Evolutionary conservation across 2,329 filamentous ascomycete genomes (phyloP), one percentile per base, ranked within the genome.

Genomic region (Aspergillus neotritici): DNA sequence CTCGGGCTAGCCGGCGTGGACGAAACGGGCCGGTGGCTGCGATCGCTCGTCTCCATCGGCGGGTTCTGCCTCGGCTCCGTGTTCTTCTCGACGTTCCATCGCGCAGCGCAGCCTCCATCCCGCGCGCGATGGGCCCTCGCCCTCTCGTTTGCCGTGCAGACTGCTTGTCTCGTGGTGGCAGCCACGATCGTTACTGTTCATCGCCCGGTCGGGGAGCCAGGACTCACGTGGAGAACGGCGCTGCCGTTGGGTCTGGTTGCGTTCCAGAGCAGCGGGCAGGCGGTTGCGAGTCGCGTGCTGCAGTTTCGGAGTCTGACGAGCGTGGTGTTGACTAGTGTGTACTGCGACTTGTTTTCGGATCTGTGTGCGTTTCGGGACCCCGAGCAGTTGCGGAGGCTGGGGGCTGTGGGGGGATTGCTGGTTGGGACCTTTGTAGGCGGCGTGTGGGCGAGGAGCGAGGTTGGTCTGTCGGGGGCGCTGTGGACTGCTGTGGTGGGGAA

Each of bases 251-350:
- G 77, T 1, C 68, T 87, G 6, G 74, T 89, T 5, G 83, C 84
- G 2, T 87, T 91, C 55, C 86, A 91, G 68, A 83, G 80, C 50
- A 84, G 83, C 42, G 87, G 86, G 0, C 86, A 91, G 61, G 85
- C 86, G 1, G 82, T 89, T n/a, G 79, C 79, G 0, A 87, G 83
- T 54, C 70, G 86, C 3, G 80, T 84, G 0, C 65, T 91, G 47
- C 77, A 81, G 55, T 84, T 82, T 58, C 82, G 80, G 45, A 79
- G 82, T 2, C 68, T 91, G 14, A 89, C 86, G 0, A 88, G 83
- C 48, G 86, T 89, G 12, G 87, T 90, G 3, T 66, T 93, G 46
- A 91, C 87, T 1, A 88, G 84, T 60, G 82, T 87, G 49, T 91
- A 90, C 68, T 89, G 85, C 59, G 87, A 91, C 61, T 59, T 91